Percentiles rank a stretch among this genome's conserved stretches.
Conservation (phyloP, 305 asterid species). For the Fraxinus dipetala region DNA sequence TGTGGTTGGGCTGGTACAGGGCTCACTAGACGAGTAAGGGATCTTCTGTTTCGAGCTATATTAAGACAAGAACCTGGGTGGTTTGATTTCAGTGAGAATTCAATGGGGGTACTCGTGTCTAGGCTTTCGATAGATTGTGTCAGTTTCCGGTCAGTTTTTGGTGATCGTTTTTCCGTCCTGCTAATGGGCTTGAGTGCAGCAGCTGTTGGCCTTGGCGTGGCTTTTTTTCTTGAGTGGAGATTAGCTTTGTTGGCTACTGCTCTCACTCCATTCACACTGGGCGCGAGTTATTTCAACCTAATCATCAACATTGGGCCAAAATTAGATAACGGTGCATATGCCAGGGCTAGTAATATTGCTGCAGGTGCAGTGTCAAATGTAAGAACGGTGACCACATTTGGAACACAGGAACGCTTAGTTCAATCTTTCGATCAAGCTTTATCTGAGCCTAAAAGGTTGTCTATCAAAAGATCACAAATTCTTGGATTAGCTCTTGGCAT, state of each 20-base stretch:
- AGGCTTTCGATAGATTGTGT: conserved; percentile 59
- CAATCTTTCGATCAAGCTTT: conserved; percentile 60
- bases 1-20: conserved; percentile 80
- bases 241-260: conserved; percentile 59
- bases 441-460: conserved; percentile 48
- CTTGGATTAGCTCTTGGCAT: conserved; percentile 65
- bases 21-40: conserved; percentile 65
- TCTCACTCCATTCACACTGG: conserved; percentile 72
- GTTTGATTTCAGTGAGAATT: conserved; percentile 72
- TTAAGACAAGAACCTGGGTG: conserved; percentile 79
- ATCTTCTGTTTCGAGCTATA: conserved; percentile 50
- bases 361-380: conserved; percentile 76
- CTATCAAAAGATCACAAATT: conserved; percentile 53
- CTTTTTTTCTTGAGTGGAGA: conserved; percentile 65
- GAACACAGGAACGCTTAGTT: conserved; percentile 61
- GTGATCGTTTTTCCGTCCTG: conserved; percentile 65
- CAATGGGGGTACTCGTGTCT: conserved; percentile 61
- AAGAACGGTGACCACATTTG: conserved; percentile 75
- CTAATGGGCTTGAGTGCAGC: conserved; percentile 79
- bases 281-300: conserved; percentile 74
- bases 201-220: conserved; percentile 67
- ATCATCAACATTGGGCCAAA: conserved; percentile 67
- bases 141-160: conserved; percentile 63
- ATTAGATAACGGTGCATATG: conserved; percentile 60
- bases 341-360: conserved; percentile 69